phyloP scores from a whole-genome alignment of 768 basidiomycete species.

The Boletus insuetus region DNA sequence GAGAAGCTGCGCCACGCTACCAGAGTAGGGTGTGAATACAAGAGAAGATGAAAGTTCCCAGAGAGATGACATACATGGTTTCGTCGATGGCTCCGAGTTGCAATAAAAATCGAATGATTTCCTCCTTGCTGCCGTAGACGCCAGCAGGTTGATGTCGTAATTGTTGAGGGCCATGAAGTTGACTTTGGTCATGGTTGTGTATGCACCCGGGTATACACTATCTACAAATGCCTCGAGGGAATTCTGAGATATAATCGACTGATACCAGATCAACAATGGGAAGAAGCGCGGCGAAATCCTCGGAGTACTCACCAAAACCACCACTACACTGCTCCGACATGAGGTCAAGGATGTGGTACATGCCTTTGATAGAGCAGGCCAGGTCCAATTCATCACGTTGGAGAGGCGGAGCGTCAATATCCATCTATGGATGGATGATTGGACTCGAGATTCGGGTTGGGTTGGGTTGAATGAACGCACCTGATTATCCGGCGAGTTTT shows the following conservation, averaged over 20 bases:
- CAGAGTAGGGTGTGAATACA: not conserved
- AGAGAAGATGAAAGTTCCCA: not conserved
- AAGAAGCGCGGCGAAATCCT: constrained; percentile 33
- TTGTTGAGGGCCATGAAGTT: constrained; percentile 53
- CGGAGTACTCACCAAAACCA: constrained; percentile 46
- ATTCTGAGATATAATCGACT: constrained; percentile 60
- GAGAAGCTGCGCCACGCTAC: constrained; percentile 16
- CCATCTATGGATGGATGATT: constrained; percentile 16
- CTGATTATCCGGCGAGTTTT: not conserved
- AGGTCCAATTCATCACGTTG: constrained; percentile 20
- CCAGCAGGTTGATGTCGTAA: constrained; percentile 48
- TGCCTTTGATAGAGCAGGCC: constrained; percentile 36
- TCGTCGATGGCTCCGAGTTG: constrained; percentile 37
- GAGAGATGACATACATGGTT: constrained; percentile 33
- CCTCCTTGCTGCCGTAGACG: constrained; percentile 53
- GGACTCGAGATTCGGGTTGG: not conserved
- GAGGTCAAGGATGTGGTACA: constrained; percentile 54
- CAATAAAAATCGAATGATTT: constrained; percentile 46
- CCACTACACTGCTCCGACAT: constrained; percentile 49
- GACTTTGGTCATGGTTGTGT: constrained; percentile 51
- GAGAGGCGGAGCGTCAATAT: constrained; percentile 1
- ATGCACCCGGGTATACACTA: constrained; percentile 47
- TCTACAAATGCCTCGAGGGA: constrained; percentile 50
- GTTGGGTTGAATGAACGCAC: constrained; percentile 3
- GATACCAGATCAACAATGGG: constrained; percentile 25